Evolutionary conservation across 805 yeast genomes (phyloP).

Genomic region (Yarrowia sp.): DNA sequence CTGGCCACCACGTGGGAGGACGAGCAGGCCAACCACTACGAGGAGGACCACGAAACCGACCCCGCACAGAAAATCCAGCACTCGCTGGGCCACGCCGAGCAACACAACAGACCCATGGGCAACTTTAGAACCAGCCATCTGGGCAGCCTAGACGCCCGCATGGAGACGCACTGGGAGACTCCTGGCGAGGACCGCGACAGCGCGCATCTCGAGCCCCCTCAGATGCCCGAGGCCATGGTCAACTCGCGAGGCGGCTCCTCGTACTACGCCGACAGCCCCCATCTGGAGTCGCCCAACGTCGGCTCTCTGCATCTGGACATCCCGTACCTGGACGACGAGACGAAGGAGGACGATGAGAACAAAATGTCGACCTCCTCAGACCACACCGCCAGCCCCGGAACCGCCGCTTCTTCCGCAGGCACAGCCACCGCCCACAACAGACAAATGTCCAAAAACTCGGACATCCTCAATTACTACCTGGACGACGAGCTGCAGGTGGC

Average conservation of each 20-base stretch:
- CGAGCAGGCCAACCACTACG: slow-evolving; percentile 10
- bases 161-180: slow-evolving; percentile 16
- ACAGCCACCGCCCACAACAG: background rate
- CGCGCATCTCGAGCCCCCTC: background rate
- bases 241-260: slow-evolving; percentile 3
- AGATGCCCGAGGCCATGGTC: background rate
- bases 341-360: background rate
- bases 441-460: slow-evolving; percentile 14
- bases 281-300: background rate
- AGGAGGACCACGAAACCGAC: background rate
- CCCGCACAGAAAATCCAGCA: slow-evolving; percentile 15
- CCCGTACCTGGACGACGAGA: slow-evolving; percentile 14
- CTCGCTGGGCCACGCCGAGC: slow-evolving; percentile 15
- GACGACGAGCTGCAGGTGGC: slow-evolving; percentile 23
- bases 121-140: background rate
- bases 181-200: slow-evolving; percentile 20
- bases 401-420: too few relatives aligned
- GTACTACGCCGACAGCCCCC: slow-evolving; percentile 15
- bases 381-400: background rate
- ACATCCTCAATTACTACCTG: slow-evolving; percentile 15
- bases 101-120: slow-evolving; percentile 1
- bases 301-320: slow-evolving; percentile 11
- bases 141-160: slow-evolving; percentile 11
- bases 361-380: slow-evolving; percentile 8
- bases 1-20: slow-evolving; percentile 12